phyloP scores from a whole-genome alignment of 495 filamentous ascomycete species.

The Penicillium manginii region DNA sequence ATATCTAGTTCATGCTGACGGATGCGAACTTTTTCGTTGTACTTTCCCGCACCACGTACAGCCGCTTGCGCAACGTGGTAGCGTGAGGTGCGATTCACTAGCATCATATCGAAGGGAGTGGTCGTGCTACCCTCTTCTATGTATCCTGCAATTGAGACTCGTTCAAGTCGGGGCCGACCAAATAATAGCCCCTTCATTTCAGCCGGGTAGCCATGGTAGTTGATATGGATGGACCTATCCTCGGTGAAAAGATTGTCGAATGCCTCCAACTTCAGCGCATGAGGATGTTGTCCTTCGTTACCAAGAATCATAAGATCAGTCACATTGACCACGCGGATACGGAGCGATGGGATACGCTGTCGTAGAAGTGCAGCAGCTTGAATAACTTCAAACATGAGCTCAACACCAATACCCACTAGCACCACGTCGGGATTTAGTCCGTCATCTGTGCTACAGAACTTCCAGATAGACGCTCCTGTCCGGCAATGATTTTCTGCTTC shows the following conservation, averaged over 20 bases:
- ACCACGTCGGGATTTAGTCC: constrained; percentile 68
- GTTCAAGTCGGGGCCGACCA: constrained; percentile 52
- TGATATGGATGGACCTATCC: constrained; percentile 65
- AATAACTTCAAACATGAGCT: constrained; percentile 72
- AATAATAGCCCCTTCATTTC: constrained; percentile 69
- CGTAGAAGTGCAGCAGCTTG: constrained; percentile 63
- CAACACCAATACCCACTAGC: constrained; percentile 70
- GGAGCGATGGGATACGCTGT: constrained; percentile 53
- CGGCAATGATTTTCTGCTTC: constrained; percentile 71
- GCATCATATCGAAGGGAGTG: constrained; percentile 77
- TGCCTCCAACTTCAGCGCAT: constrained; percentile 55
- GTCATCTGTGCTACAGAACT: constrained; percentile 63
- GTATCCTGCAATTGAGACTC: constrained; percentile 65
- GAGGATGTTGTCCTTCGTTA: constrained; percentile 63
- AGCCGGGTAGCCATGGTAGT: constrained; percentile 70
- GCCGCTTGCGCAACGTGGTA: constrained; percentile 66
- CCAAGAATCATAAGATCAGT: constrained; percentile 72
- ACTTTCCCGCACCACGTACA: constrained; percentile 50
- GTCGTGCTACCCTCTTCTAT: constrained; percentile 73
- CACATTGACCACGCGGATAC: constrained; percentile 72
- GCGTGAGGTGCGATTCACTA: constrained; percentile 63
- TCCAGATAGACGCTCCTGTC: constrained; percentile 66
- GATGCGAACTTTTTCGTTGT: constrained; percentile 54
- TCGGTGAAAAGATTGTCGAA: constrained; percentile 66
- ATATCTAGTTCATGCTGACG: constrained; percentile 50